Conservation (phyloP, 768 basidiomycete genomes). For the Suillus placidus region DNA sequence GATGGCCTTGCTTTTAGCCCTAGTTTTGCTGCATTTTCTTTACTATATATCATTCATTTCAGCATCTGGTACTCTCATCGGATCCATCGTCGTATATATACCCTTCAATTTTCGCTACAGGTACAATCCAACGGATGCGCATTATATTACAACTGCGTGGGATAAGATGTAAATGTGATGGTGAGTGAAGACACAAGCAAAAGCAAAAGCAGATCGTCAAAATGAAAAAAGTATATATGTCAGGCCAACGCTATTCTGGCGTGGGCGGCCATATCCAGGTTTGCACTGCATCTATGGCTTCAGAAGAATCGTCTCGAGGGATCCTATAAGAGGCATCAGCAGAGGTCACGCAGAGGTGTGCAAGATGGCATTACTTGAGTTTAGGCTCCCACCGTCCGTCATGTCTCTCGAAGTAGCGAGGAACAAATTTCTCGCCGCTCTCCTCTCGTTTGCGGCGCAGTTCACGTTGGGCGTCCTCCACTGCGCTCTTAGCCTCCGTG, state of each 20-base stretch:
- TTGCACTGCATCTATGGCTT: slow-evolving; percentile 66
- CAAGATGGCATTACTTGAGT: slow-evolving; percentile 54
- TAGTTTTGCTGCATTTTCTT: slow-evolving; percentile 6
- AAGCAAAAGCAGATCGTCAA: slow-evolving; percentile 1
- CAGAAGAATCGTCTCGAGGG: slow-evolving; percentile 62
- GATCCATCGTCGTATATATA: slow-evolving; percentile 26
- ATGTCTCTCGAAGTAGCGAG: slow-evolving; percentile 77
- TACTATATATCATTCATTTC: slow-evolving; percentile 4
- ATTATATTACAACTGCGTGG: slow-evolving; percentile 32
- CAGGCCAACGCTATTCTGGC: slow-evolving; percentile 16
- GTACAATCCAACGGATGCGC: slow-evolving; percentile 42
- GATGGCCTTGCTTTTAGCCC: not conserved
- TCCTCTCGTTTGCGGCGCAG: slow-evolving; percentile 74
- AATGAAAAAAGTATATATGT: slow-evolving; percentile 1
- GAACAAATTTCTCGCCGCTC: slow-evolving; percentile 64
- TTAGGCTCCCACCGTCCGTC: slow-evolving; percentile 86
- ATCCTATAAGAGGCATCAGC: slow-evolving; percentile 48
- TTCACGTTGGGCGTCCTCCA: slow-evolving; percentile 93
- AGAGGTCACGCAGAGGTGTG: slow-evolving; percentile 1
- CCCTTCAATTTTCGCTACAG: slow-evolving; percentile 43
- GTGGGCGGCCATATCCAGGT: slow-evolving; percentile 72
- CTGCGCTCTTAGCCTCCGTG: slow-evolving; percentile 83
- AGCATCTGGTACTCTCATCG: slow-evolving; percentile 7
- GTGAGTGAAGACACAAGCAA: slow-evolving; percentile 1
- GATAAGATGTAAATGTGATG: slow-evolving; percentile 17